A percentile compares a stretch with the other conserved stretches of the same genome.
phyloP scores from a whole-genome alignment of 352 stramenopile genomes.

The Thalassiosira sp. region DNA sequence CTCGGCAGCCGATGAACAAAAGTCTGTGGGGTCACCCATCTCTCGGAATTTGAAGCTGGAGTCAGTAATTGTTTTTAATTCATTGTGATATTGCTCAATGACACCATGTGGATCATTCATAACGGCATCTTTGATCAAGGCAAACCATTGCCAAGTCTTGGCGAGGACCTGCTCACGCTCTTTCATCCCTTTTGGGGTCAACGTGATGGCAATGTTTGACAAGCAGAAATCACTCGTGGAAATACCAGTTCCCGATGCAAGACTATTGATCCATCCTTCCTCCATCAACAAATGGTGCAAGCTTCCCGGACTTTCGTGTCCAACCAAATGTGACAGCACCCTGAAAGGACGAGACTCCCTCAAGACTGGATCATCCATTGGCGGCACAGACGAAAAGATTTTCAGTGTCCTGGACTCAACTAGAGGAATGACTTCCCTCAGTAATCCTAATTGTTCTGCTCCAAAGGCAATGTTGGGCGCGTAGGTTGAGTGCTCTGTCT shows the following conservation, averaged over 20 bases:
- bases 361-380: conserved; percentile 68
- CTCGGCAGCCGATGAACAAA: conserved; percentile 73
- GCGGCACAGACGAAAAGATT: conserved; percentile 76
- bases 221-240: conserved; percentile 74
- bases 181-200: conserved; percentile 77
- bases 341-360: conserved; percentile 66
- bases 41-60: conserved; percentile 76
- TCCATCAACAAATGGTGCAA: conserved; percentile 80
- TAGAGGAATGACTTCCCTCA: conserved; percentile 73
- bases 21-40: conserved; percentile 78
- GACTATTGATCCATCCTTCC: conserved; percentile 65
- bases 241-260: conserved; percentile 73
- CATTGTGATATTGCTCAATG: conserved; percentile 76
- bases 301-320: conserved; percentile 78
- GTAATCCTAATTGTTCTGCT: conserved; percentile 63
- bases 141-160: conserved; percentile 80
- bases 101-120: conserved; percentile 56
- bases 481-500: conserved; percentile 71
- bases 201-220: conserved; percentile 64
- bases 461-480: conserved; percentile 65
- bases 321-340: conserved; percentile 80
- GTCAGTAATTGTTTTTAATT: conserved; percentile 68
- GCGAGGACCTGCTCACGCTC: conserved; percentile 73
- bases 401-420: conserved; percentile 74
- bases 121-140: conserved; percentile 67